Base-by-base conservation (phyloP, 2,329 filamentous ascomycete species). In the Stemphylium lycopersici region DNA sequence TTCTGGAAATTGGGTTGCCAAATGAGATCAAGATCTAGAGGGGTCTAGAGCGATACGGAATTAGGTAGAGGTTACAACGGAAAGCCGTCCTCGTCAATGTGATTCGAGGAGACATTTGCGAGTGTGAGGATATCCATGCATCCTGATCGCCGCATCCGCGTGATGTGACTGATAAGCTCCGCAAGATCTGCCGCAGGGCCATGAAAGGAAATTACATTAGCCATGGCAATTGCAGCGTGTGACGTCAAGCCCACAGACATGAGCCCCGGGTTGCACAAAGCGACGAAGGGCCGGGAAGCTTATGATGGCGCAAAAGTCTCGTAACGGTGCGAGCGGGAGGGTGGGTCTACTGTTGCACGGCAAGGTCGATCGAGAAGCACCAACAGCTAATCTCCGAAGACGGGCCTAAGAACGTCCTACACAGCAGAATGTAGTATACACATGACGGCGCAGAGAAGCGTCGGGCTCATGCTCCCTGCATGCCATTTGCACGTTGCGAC, bases 1-100 rank as follows among this genome's bases (percentile, higher is more conserved):
- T 81, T 44, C 54, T 81, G 62, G 73, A 79, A 57, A 70, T 81
- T 56, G 69, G 70, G 15, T 65, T 80, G 15, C 78, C 79, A 18
- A 71, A 72, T 38, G 78, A 79, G 67, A 75, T 79, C 38, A 78
- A 77, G 69, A 79, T 80, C 15, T 80, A 46, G 56, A 18, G 29
- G 16, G 29, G 26, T 20, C 13, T 31, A 42, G 32, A 4, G 31
- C 5, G 22, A 20, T 3, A 15, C 3, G 38, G 32, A 18, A 29
- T 33, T 29, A 32, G 11, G 36, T 16, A 40, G 16, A 39, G 41
- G 6, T 12, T 31, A 20, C 24, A 12, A 22, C n/a, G 22, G 34
- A 38, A 39, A 29, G 34, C 15, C 15, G 4, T 11, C 18, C 8
- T 8, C 16, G 32, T 44, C 11, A 2, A 45, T 36, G 41, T 12